Evolutionary conservation across 257 asterid species (phyloP).

Genomic region (Primulina tabacum): DNA sequence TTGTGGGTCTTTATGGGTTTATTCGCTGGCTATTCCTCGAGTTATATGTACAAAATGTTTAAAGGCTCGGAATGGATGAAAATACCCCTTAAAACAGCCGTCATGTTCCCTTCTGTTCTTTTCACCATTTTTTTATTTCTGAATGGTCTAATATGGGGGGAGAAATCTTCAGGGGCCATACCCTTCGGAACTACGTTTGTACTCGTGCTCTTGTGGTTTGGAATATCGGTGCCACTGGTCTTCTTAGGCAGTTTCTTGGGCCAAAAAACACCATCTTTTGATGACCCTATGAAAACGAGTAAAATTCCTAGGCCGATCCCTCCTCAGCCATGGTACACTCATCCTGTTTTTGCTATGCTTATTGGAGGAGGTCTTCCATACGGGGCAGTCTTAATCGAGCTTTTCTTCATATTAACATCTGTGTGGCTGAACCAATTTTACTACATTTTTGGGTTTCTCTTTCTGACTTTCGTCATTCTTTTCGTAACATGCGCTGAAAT

Average conservation of each 20-base stretch:
- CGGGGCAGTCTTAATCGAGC: slow-evolving; percentile 56
- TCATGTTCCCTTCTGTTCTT: slow-evolving; percentile 42
- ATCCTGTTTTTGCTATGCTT: slow-evolving; percentile 36
- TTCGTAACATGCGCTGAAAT: slow-evolving; percentile 52
- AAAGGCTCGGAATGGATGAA: slow-evolving; percentile 46
- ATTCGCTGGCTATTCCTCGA: slow-evolving; percentile 46
- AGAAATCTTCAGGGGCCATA: slow-evolving; percentile 51
- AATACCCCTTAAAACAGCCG: slow-evolving; percentile 41
- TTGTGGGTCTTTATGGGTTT: slow-evolving; percentile 54
- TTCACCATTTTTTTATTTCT: slow-evolving; percentile 37
- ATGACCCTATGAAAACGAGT: slow-evolving; percentile 38
- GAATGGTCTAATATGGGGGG: slow-evolving; percentile 53
- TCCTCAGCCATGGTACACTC: slow-evolving; percentile 50
- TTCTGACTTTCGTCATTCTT: slow-evolving; percentile 42
- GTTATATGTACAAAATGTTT: slow-evolving; percentile 36
- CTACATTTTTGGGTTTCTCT: slow-evolving; percentile 56
- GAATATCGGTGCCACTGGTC: slow-evolving; percentile 48
- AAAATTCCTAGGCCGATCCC: slow-evolving; percentile 56
- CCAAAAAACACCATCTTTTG: slow-evolving; percentile 24
- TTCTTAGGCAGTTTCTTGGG: slow-evolving; percentile 48
- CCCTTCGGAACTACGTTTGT: slow-evolving; percentile 51
- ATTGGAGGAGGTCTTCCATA: slow-evolving; percentile 53
- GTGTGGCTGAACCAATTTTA: slow-evolving; percentile 59
- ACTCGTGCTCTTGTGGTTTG: slow-evolving; percentile 49
- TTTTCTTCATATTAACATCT: slow-evolving; percentile 49